Evolutionary conservation across 768 basidiomycete species (phyloP), one percentile per base, ranked within the genome.

Genomic region (Pulveroboletus frians): DNA sequence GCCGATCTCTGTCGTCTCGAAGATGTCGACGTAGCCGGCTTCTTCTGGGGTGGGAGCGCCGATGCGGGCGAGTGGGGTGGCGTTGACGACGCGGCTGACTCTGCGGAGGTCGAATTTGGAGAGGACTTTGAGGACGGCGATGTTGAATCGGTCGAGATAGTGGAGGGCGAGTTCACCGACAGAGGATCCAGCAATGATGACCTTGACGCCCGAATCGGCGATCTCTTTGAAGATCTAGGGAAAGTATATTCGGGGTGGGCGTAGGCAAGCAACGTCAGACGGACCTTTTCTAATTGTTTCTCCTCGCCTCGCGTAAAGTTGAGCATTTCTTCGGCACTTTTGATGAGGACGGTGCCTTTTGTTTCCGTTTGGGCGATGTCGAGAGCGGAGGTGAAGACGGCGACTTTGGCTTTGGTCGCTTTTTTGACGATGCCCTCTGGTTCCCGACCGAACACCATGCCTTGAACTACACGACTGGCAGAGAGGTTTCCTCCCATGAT

Each of bases 161-260:
- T 99, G 96, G 51, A 96, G 75, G 2, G 94, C 92, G 49, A 99
- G 89, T 63, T 99, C 96, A 57, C 94, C 95, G 55, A 99, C 79
- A 36, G 82, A 81, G 9, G 92, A 87, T 17, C 96, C 96, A 13
- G 92, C 95, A 55, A 99, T 80, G 75, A 99, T 83, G 56, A 97
- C 79, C 65, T 87, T 90, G 60, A 99, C 85, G 37, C 95, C 96
- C 3, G 94, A 85, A 60, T 94, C 92, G 4, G 93, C 91, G 56
- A 99, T 92, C 71, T 98, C 95, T 74, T 92, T 87, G 76, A 98
- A 83, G 66, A 94, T 93, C 92, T 95, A 54, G n/a, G n/a, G n/a
- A n/a, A n/a, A n/a, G 7, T n/a, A 3, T n/a, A 35, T 26, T 26
- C 46, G 17, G 35, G 50, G 29, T 47, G 42, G 51, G 44, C 7